Evolutionary conservation across 2,329 filamentous ascomycete genomes (phyloP).

Genomic region (Atkinsonella texensis): DNA sequence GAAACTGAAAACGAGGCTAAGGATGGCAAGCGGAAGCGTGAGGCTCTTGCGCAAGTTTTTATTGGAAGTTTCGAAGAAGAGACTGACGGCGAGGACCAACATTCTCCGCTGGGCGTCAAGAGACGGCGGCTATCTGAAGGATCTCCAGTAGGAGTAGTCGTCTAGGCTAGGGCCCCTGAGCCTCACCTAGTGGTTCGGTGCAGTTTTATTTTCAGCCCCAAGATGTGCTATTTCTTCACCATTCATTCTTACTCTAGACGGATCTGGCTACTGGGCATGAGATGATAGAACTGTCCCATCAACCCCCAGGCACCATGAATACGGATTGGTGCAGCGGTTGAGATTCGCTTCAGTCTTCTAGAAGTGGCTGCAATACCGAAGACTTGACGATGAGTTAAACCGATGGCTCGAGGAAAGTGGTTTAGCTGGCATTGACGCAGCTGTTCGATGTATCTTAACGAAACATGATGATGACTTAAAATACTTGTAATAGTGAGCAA

Average conservation of each 20-base stretch:
- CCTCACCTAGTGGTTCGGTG: too few species aligned
- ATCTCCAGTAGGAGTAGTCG: slow-evolving; percentile 18
- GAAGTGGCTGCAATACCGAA: background rate
- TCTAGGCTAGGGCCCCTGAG: slow-evolving; percentile 8
- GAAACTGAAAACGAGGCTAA: slow-evolving; percentile 18
- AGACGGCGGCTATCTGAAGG: slow-evolving; percentile 21
- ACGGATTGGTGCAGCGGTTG: background rate
- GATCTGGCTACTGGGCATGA: background rate
- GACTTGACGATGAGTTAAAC: background rate
- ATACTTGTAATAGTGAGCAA: background rate
- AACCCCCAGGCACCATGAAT: background rate
- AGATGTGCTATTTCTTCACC: background rate
- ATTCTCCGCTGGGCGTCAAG: slow-evolving; percentile 17
- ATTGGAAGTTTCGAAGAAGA: slow-evolving; percentile 30
- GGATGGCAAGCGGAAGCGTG: slow-evolving; percentile 22
- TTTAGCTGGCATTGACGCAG: background rate
- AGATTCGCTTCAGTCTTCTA: background rate
- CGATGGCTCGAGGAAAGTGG: background rate
- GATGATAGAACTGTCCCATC: background rate
- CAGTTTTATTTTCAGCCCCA: background rate
- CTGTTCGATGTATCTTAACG: background rate
- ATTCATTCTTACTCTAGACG: background rate
- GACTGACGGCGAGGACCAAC: slow-evolving; percentile 22
- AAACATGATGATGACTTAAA: background rate
- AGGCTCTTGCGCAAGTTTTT: slow-evolving; percentile 24